Evolutionary conservation across 805 yeast species (phyloP), one percentile per base, ranked within the genome.

Genomic region (Candida ulmi): DNA sequence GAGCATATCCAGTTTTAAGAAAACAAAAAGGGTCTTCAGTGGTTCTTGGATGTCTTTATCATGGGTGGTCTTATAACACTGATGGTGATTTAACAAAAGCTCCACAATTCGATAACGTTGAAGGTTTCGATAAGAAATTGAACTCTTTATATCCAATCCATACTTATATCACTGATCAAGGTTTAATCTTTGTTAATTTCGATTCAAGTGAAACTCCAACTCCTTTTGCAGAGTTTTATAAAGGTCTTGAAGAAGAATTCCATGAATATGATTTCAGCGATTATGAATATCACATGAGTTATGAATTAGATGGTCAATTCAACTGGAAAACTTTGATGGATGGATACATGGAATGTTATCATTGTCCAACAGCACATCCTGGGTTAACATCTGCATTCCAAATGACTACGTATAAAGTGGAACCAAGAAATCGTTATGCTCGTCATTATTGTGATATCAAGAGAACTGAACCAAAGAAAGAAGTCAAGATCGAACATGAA

Each of bases 311-410:
- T 47, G 83, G 83, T 37, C 62, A 72, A 50, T 77, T 77, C 63
- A 77, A 77, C 61, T 77, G 83, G 83, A 77, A 77, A 51, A 77
- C 83, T 5, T 64, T 77, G 44, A 76, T 77, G 80, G 83, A 77
- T 50, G 82, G 83, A 8, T 77, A 77, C 59, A 81, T 77, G 61
- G 83, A 77, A 58, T 77, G 83, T 50, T 77, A 77, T 60, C 83
- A 77, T 55, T 77, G 83, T 56, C 83, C 83, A 32, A 77, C 82
- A 11, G 82, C 82, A 2, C 83, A 77, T 48, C 82, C 82, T 5
- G 82, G 82, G 16, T 61, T 77, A 43, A 65, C 68, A 37, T 54
- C 71, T 25, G 80, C 82, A 11, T 77, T 77, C 62, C 69, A 62
- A 48, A 77, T 77, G 80, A 78, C 72, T 50, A 77, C 83, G n/a